Base-by-base conservation (phyloP, 371 early-diverging fungal genomes). In the Furculomyces boomerangus region DNA sequence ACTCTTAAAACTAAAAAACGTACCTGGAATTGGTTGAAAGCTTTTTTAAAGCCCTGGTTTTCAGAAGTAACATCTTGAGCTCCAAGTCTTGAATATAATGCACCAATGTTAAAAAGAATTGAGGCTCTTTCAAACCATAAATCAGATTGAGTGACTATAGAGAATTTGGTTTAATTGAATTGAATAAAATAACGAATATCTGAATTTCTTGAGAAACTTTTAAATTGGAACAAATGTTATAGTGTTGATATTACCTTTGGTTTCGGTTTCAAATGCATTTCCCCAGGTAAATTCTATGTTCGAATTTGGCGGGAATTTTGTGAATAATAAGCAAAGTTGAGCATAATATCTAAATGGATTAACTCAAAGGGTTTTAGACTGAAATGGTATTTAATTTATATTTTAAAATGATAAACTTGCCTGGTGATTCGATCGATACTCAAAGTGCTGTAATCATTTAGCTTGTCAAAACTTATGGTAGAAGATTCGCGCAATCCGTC, bases 241-340 rank as follows among this genome's bases (percentile, higher is more conserved):
- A 16, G 28, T 16, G 13, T 48, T 60, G 44, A 50, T 64, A 54
- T 57, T 61, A 56, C 49, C 48, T 51, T 24, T 55, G n/a, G 35
- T 55, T 44, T 71, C 60, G 5, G 67, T 29, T 44, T 65, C 64
- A 65, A 70, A 74, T 50, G 73, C 56, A 57, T 68, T 58, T 59
- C 66, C 62, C 86, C 86, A 85, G 14, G 80, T 75, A 61, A 84
- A 83, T 14, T 14, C 16, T n/a, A 57, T 53, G 64, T 76, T 58
- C 67, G 84, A 84, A 67, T 88, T 85, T 29, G 86, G 82, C 8
- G 85, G 84, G 58, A 91, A 91, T 65, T 88, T 88, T 47, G 81
- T 72, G 41, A 81, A 70, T 35, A 87, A 76, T 57, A 82, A 81
- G n/a, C 78, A 75, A 41, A 90, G 73, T 59, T 90, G 92, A 2